A percentile compares a stretch with the other conserved stretches of the same genome.
Conservation (phyloP, 768 basidiomycete genomes). For the Boletus rufocinnamomeus region DNA sequence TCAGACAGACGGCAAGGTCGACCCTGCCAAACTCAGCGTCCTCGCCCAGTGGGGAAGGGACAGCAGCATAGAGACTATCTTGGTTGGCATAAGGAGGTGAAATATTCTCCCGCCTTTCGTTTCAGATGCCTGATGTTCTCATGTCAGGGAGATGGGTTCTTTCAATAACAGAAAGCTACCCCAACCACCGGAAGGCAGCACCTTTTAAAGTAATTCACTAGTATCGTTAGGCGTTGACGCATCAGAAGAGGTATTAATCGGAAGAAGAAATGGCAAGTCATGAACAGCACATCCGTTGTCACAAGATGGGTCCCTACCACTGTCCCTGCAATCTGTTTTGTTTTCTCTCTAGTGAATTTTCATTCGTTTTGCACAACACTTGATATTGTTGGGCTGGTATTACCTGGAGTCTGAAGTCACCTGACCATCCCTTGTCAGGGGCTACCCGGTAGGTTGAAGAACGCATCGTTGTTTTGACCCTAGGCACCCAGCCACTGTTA, state of each 20-base stretch:
- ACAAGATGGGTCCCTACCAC: constrained; percentile 25
- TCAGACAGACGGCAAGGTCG: constrained; percentile 73
- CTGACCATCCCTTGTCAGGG: not conserved
- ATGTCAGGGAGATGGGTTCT: constrained; percentile 87
- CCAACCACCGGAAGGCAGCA: constrained; percentile 89
- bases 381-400: not conserved
- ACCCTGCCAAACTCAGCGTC: constrained; percentile 67
- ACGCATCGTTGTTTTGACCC: not conserved
- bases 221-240: constrained; percentile 1
- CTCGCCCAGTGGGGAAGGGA: constrained; percentile 75
- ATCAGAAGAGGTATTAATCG: constrained; percentile 11
- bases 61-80: constrained; percentile 80
- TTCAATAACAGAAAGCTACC: constrained; percentile 90
- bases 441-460: not conserved
- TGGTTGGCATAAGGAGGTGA: constrained; percentile 92
- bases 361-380: constrained; percentile 12
- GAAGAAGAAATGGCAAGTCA: constrained; percentile 18
- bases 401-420: not conserved
- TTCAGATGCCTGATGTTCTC: constrained; percentile 10
- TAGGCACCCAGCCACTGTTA: not conserved
- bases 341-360: constrained; percentile 19
- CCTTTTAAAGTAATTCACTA: constrained; percentile 44
- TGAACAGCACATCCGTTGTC: constrained; percentile 11
- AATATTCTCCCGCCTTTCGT: not conserved
- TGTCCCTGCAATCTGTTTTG: constrained; percentile 20